Evolutionary conservation across 1,284 basidiomycete genomes (phyloP), one percentile per base, ranked within the genome.

Genomic region (Abortiporus biennis): DNA sequence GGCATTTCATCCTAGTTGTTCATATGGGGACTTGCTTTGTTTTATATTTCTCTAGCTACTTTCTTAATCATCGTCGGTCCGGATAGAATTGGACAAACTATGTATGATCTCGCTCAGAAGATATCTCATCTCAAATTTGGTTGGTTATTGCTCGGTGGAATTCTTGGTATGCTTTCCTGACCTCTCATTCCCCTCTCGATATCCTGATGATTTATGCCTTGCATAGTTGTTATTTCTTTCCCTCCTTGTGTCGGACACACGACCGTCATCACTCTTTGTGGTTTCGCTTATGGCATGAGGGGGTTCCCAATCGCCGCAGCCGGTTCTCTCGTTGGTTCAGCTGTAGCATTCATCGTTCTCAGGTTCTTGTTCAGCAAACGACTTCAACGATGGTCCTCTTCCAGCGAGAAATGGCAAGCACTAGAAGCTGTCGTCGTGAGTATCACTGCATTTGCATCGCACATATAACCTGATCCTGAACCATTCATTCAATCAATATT

Each of bases 171-270:
- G 71, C 59, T 31, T 41, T 36, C 42, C 24, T 25, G 6, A 19
- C 23, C 17, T 25, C 31, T 37, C 13, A 21, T 32, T 27, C 39
- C 3, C 35, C 39, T 29, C 31, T 34, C 47, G 32, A 32, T 42
- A 38, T 24, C 27, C 34, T 35, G 24, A 33, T 22, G 36, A 24
- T 15, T 33, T 47, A 38, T 38, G 29, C 5, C 1, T 9, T 12
- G 11, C 16, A 12, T 45, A 85, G 82, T 83, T 37, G 49, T 79
- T 20, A 70, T 78, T 19, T 88, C 80, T 3, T 81, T 89, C 52
- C 89, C 89, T n/a, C 89, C 89, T 4, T 62, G 85, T 48, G 71
- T 85, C 43, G 87, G 88, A 1, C 84, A 87, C 56, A 80, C 80
- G 0, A 86, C 84, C 0, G 53, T 65, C 42, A 56, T 71, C 22